Evolutionary conservation across 2,329 filamentous ascomycete genomes (phyloP), one percentile per base, ranked within the genome.

Genomic region (Pseudovirgaria hyperparasitica): DNA sequence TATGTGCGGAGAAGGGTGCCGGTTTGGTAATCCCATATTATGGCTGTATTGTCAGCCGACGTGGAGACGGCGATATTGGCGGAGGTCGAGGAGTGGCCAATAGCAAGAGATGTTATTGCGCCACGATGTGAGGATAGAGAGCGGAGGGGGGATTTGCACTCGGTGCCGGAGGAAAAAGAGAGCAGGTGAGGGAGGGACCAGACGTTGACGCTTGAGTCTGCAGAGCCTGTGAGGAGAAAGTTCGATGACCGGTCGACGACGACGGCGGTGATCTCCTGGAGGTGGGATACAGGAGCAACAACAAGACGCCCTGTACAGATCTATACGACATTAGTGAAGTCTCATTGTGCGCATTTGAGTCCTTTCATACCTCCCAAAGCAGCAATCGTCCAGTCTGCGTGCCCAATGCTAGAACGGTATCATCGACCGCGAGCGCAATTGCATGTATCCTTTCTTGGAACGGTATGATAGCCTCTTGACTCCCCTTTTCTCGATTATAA

Each of bases 1-100:
- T 92, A 73, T 4, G 85, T 96, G 22, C 86, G 73, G 31, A 96
- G 60, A 8, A 78, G 63, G 33, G 72, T 70, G 20, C 82, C 82
- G 1, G 73, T 81, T 35, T 76, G 72, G 49, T 92, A 92, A 55
- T 96, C 86, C 90, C 90, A 98, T 33, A 92, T 65, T 43, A 93
- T 76, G 41, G 82, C 82, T 6, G 82, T 90, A 55, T 82, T 86
- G 57, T 96, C 90, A 41, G 72, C 75, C 38, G 82, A 82, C 5
- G 76, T 72, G 3, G 87, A 92, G 12, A 94, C 68, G 32, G 80
- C 86, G 34, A 96, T 74, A 50, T 82, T 87, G 32, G 78, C 78
- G 42, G 75, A 71, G 48, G 72, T 76, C 33, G 67, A 62, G 46
- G 78, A 77, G 44, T 81, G 73, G 11, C 80, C 76, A 29, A 68